phyloP scores from a whole-genome alignment of 306 rosid species.

The Sphenostylis stenocarpa region DNA sequence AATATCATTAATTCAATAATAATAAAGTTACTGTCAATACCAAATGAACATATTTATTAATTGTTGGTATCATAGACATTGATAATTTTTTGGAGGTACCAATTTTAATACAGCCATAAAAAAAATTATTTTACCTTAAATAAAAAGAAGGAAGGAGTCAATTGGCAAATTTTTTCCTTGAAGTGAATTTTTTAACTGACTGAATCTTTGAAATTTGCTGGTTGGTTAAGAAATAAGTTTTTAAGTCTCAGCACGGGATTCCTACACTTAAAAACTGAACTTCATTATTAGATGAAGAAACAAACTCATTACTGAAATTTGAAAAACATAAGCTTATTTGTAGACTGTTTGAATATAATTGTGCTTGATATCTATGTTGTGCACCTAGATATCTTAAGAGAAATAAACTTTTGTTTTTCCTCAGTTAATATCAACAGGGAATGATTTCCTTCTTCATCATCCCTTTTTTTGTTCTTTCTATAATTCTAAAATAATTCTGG shows the following conservation, averaged over 20 bases:
- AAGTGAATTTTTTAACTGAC: not conserved
- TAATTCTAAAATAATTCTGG: not conserved
- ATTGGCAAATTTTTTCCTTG: not conserved
- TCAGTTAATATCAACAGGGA: no score
- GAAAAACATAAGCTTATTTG: not conserved
- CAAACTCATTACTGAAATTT: not conserved
- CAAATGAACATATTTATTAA: no score
- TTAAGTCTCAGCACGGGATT: not conserved
- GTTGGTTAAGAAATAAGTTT: not conserved
- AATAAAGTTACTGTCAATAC: no score
- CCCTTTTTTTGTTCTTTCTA: not conserved
- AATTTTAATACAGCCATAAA: no score
- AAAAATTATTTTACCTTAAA: no score
- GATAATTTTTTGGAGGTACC: no score
- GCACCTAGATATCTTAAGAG: not conserved
- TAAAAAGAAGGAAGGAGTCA: not conserved
- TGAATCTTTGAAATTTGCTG: not conserved
- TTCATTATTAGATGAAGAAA: slow-evolving; percentile 19
- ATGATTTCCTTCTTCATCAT: no score
- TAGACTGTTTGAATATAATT: not conserved
- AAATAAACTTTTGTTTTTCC: no score
- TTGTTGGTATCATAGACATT: no score
- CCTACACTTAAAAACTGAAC: not conserved
- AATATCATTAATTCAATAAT: no score
- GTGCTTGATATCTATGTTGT: not conserved